Evolutionary conservation across 441 rosid species (phyloP).

Genomic region (Gossypium gossypioides): DNA sequence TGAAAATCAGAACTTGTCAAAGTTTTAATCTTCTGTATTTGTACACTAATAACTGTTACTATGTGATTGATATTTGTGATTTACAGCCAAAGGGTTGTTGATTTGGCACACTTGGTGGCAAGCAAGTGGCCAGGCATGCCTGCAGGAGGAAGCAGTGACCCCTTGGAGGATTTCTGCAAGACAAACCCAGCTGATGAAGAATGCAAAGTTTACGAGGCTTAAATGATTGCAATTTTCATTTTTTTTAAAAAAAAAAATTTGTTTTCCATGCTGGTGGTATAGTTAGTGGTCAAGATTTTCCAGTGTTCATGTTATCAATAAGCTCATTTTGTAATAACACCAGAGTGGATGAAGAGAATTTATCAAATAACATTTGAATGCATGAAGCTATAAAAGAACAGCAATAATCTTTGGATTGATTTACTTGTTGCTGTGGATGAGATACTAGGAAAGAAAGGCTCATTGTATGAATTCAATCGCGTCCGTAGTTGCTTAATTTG

Average conservation of each 20-base stretch:
- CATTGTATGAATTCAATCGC: neutral
- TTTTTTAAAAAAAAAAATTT: neutral
- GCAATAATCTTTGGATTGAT: neutral
- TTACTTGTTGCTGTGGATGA: neutral
- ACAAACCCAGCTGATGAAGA: constrained; percentile 77
- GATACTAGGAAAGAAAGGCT: neutral
- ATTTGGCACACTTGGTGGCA: constrained; percentile 88
- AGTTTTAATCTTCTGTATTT: neutral
- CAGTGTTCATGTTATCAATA: constrained; percentile 5
- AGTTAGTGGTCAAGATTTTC: constrained; percentile 10
- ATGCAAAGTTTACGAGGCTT: constrained; percentile 36
- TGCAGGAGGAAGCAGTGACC: constrained; percentile 64
- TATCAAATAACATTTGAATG: neutral
- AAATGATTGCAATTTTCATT: neutral
- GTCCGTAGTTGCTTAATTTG: neutral
- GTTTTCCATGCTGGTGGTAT: neutral
- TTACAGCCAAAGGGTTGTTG: constrained; percentile 95
- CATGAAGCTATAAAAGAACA: neutral
- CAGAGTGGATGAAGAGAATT: constrained; percentile 10
- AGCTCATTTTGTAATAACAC: constrained; percentile 11
- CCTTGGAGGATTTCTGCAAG: constrained; percentile 89
- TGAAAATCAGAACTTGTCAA: neutral
- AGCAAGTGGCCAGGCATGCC: constrained; percentile 64
- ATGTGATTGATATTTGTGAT: neutral
- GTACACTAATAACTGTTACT: neutral